Evolutionary conservation across 2,329 filamentous ascomycete species (phyloP).

Genomic region (Exophiala mesophila): DNA sequence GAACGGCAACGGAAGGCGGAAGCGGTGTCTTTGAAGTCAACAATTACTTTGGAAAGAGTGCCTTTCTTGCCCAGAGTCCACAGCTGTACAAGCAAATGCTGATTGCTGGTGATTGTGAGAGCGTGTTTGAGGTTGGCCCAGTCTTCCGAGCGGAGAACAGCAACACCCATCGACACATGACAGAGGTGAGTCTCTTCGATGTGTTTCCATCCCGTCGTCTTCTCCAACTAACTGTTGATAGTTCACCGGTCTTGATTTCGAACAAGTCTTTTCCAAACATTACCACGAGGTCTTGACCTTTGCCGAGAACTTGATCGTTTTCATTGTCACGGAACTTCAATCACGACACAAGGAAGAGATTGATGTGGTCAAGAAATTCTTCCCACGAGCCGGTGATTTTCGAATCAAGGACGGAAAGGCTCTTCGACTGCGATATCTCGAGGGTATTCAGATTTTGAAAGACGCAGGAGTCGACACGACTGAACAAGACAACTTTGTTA

Average conservation of each 20-base stretch:
- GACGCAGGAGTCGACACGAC: conserved; percentile 48
- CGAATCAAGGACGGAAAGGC: conserved; percentile 47
- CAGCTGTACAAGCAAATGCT: conserved; percentile 80
- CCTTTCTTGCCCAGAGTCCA: conserved; percentile 76
- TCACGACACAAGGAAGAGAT: conserved; percentile 42
- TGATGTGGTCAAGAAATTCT: conserved; percentile 44
- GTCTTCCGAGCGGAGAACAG: conserved; percentile 65
- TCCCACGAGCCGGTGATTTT: conserved; percentile 48
- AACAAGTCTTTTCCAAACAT: conserved; percentile 46
- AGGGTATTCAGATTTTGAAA: conserved; percentile 44
- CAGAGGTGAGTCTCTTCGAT: conserved; percentile 44
- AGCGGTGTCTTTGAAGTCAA: conserved; percentile 78
- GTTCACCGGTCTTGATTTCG: conserved; percentile 51
- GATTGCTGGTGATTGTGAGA: conserved; percentile 64
- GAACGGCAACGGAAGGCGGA: conserved; percentile 86
- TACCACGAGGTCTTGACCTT: conserved; percentile 49
- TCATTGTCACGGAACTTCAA: conserved; percentile 45
- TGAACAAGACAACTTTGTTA: conserved; percentile 45
- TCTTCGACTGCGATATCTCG: conserved; percentile 46
- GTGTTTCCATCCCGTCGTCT: too few relatives aligned
- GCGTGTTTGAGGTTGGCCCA: conserved; percentile 60
- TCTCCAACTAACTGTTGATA: conserved; percentile 24
- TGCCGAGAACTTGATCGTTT: conserved; percentile 46
- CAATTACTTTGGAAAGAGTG: conserved; percentile 78
- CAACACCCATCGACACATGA: conserved; percentile 63